Evolutionary conservation across 805 yeast species (phyloP).

Genomic region (Wickerhamomyces xylosicus): DNA sequence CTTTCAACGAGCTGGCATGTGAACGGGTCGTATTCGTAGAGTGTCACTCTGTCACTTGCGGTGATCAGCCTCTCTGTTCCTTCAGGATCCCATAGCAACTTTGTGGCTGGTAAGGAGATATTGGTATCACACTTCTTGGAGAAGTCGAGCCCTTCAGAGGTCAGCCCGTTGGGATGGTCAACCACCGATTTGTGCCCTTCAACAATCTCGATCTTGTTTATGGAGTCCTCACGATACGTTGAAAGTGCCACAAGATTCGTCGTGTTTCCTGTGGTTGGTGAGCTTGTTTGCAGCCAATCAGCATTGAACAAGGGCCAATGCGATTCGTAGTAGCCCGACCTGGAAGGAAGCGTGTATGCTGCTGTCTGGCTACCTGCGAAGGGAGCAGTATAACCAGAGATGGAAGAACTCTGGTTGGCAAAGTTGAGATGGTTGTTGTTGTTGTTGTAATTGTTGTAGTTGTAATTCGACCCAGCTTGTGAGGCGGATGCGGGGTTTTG

Average conservation of each 20-base stretch:
- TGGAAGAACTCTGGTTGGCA: not conserved
- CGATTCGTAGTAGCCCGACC: conserved; percentile 35
- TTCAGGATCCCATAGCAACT: conserved; percentile 61
- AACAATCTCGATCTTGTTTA: conserved; percentile 52
- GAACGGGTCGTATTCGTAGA: conserved; percentile 41
- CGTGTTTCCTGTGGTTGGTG: conserved; percentile 27
- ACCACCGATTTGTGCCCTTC: conserved; percentile 21
- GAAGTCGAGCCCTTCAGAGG: conserved; percentile 29
- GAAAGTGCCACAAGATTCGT: conserved; percentile 55
- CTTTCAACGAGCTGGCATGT: conserved; percentile 26
- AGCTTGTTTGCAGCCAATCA: conserved; percentile 34
- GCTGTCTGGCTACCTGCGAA: no score
- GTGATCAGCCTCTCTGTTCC: conserved; percentile 44
- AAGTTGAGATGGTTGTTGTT: conserved; percentile 8
- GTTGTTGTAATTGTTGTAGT: not conserved
- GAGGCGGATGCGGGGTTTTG: conserved; percentile 6
- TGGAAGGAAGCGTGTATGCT: conserved; percentile 14
- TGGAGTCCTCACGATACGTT: conserved; percentile 71
- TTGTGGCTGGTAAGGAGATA: conserved; percentile 61
- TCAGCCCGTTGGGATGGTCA: conserved; percentile 17
- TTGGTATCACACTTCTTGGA: conserved; percentile 37
- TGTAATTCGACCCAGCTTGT: conserved; percentile 1
- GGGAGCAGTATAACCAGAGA: no score
- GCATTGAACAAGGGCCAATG: conserved; percentile 39
- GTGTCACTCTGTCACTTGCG: conserved; percentile 59